Base-by-base conservation (phyloP, 2,329 filamentous ascomycete species). In the Aspergillus chevalieri region DNA sequence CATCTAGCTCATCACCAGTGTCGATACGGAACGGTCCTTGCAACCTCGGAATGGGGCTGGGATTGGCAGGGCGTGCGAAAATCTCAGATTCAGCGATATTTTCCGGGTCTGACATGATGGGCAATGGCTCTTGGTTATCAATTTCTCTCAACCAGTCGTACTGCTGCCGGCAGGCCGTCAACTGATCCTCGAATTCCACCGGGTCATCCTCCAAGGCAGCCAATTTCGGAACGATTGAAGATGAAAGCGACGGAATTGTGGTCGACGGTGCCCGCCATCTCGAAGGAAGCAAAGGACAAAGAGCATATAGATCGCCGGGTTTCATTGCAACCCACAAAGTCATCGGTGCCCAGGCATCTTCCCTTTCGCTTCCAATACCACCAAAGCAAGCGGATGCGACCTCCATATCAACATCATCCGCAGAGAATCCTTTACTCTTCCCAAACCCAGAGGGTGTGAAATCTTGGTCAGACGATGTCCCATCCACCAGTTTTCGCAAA, bases 291-390 rank as follows among this genome's bases (percentile, higher is more conserved):
- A 98, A 77, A 1, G 93, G 93, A 64, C 91, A 96, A 7, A 98
- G 75, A 1, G 92, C 91, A 64, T 98, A 98, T 5, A 97, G 80
- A 63, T 96, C 91, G 3, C 93, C 93, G 52, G 89, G 87, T 34
- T 83, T 83, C 87, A 96, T 98, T n/a, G 91, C 90, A 46, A 97
- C 75, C 89, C 92, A 98, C 9, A 98, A 77, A 0, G 93, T 97
- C 87, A 96, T 96, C 8, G 91, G 83, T 6, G 90, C 87, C 93
- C 93, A 98, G 2, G 80, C 79, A 60, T 82, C 76, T 55, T 84
- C 80, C 34, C 78, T 78, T 47, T 78, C 75, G 48, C 68, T 73
- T 8, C 78, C 80, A 46, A 66, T 74, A 22, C 90, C 90, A 12
- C 90, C 92, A 72, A 98, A 98, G 65, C 84, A 88, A 46, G 91